Base-by-base conservation (phyloP, 2,329 filamentous ascomycete genomes). In the Dothideomycetes sp. region DNA sequence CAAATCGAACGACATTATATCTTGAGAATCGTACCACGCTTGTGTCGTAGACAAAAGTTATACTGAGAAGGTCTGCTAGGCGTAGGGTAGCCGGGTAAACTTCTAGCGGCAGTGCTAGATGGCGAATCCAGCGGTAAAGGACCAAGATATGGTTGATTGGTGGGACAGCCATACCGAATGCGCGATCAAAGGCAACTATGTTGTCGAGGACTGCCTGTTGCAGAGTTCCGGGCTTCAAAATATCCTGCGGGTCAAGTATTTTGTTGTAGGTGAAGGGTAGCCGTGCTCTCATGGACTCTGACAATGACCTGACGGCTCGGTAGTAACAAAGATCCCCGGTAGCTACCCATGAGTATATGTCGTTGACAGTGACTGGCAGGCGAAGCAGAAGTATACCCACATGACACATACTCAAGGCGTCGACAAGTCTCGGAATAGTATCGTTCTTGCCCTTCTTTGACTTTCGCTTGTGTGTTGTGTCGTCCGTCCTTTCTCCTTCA, bases 351-450 rank as follows among this genome's bases (percentile, higher is more conserved):
- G 56, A 55, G 47, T 71, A 71, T 10, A 96, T 61, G 48, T 93
- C 84, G 9, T 78, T 80, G 6, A 89, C 65, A 16, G 79, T 77
- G n/a, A 84, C 69, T 0, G 88, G 86, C 42, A 91, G 68, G 42
- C 82, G 77, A 50, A 94, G 67, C 18, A 94, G 66, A 32, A 91
- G 53, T 25, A 78, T 78, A 1, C 78, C 88, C 23, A 95, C 61
- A 62, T 95, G 95, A 55, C 84, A 87, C 9, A 94, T 58, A 1
- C 71, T 79, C 38, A 96, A 61, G 1, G 81, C 82, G 50, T 94
- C 88, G 29, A 84, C 64, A 24, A 93, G 64, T 37, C 67, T 76
- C 1, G 88, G 87, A 2, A 56, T 53, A 7, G 51, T 76, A 53
- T 55, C 58, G 50, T 36, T 60, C 65, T 66, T 76, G 73, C 31